phyloP scores from a whole-genome alignment of 164 flowering plant species.

The Umbellularia californica region DNA sequence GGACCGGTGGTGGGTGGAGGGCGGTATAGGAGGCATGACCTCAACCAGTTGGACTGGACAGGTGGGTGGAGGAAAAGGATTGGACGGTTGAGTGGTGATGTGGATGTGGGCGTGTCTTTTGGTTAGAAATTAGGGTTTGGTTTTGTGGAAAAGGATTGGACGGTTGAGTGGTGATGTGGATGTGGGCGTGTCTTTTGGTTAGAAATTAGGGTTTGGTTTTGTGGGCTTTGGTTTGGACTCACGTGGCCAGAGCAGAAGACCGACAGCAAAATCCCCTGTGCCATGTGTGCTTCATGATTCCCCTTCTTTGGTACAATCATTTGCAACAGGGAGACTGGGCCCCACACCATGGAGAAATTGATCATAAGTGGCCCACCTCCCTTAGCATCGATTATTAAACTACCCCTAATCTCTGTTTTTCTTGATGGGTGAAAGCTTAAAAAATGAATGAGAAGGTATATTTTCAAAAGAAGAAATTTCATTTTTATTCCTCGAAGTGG shows the following conservation, averaged over 20 bases:
- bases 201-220: neutral
- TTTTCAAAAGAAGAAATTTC: too few species aligned
- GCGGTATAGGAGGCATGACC: neutral
- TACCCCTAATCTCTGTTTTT: too few species aligned
- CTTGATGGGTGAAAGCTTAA: too few species aligned
- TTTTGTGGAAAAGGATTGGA: neutral
- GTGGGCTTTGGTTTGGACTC: neutral
- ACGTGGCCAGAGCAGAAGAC: conserved; percentile 8
- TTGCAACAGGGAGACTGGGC: neutral
- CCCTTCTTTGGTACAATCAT: neutral
- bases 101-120: neutral
- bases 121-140: neutral
- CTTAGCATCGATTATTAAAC: too few species aligned
- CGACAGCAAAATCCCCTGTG: conserved; percentile 8
- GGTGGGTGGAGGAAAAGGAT: conserved; percentile 4
- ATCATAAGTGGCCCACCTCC: too few species aligned
- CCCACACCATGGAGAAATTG: neutral
- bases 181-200: neutral
- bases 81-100: conserved; percentile 4
- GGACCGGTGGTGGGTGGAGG: conserved; percentile 7
- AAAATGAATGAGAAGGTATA: too few species aligned
- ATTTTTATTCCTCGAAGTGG: too few species aligned
- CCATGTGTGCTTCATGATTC: conserved; percentile 24
- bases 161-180: neutral
- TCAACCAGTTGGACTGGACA: neutral